A percentile compares a stretch with the other conserved stretches of the same genome.
Conservation (phyloP, 345 rosid species). For the Abelmoschus esculentus region DNA sequence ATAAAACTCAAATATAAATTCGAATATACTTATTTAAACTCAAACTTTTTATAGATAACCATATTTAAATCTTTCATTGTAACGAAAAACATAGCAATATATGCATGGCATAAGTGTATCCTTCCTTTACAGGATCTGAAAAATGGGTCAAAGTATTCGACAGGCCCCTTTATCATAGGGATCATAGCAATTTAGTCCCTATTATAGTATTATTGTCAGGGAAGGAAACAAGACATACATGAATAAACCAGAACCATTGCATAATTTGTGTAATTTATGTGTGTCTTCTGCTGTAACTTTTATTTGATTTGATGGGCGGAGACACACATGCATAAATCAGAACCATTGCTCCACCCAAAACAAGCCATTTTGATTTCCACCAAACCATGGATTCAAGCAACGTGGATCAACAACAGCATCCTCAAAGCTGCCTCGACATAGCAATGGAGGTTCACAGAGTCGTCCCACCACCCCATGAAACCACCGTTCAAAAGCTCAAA, state of each 20-base stretch:
- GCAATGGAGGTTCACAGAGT: constrained; percentile 68
- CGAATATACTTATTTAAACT: too few species aligned
- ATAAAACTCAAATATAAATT: too few species aligned
- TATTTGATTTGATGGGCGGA: constrained; percentile 13
- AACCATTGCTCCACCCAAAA: constrained; percentile 1
- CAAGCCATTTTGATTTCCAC: not conserved
- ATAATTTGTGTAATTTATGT: too few species aligned
- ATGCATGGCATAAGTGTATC: not conserved
- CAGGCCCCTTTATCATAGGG: too few species aligned
- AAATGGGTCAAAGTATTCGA: too few species aligned
- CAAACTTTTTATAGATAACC: too few species aligned
- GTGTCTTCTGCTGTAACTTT: constrained; percentile 9
- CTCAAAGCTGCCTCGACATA: constrained; percentile 27
- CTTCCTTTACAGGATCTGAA: not conserved
- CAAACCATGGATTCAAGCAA: constrained; percentile 21
- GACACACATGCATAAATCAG: not conserved
- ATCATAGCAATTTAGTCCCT: too few species aligned
- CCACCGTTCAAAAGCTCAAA: constrained; percentile 47
- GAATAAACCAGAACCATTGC: too few species aligned
- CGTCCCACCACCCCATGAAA: constrained; percentile 59
- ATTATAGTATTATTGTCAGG: constrained; percentile 12
- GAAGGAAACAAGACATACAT: not conserved
- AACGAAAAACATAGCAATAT: not conserved
- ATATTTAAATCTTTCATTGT: too few species aligned
- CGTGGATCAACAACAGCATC: not conserved